Conservation (phyloP, 345 rosid species). For the Gossypium stocksii region DNA sequence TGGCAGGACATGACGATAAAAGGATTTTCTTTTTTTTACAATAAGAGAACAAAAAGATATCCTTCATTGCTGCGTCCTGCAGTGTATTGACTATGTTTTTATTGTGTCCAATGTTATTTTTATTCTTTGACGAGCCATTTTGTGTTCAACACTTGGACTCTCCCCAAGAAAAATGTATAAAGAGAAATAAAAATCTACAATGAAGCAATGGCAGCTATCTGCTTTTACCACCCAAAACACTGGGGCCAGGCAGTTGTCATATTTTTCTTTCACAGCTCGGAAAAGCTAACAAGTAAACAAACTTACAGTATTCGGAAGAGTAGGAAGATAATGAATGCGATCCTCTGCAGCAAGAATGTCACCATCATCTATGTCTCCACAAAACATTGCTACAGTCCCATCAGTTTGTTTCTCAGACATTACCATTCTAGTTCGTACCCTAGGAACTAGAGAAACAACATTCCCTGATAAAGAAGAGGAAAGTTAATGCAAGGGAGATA, state of each 20-base stretch:
- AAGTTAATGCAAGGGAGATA: conserved; percentile 15
- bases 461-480: conserved; percentile 35
- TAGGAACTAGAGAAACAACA: conserved; percentile 37
- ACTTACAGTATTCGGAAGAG: conserved; percentile 83
- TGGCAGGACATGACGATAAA: background rate
- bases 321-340: conserved; percentile 56
- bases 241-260: background rate
- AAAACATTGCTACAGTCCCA: conserved; percentile 79
- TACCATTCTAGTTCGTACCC: conserved; percentile 47
- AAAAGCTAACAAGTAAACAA: conserved; percentile 3
- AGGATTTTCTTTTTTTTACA: background rate
- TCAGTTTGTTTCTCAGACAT: conserved; percentile 76
- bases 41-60: background rate
- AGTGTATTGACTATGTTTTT: background rate
- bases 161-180: background rate
- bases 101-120: background rate
- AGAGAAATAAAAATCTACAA: background rate
- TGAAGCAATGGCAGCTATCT: background rate
- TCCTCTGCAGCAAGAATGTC: conserved; percentile 71
- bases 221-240: conserved; percentile 3
- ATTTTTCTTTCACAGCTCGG: background rate
- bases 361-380: conserved; percentile 74
- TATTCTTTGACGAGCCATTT: background rate
- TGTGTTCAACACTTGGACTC: background rate
- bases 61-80: background rate